Conservation (phyloP, 129 eudicot genomes). For the Flaveria robusta region DNA sequence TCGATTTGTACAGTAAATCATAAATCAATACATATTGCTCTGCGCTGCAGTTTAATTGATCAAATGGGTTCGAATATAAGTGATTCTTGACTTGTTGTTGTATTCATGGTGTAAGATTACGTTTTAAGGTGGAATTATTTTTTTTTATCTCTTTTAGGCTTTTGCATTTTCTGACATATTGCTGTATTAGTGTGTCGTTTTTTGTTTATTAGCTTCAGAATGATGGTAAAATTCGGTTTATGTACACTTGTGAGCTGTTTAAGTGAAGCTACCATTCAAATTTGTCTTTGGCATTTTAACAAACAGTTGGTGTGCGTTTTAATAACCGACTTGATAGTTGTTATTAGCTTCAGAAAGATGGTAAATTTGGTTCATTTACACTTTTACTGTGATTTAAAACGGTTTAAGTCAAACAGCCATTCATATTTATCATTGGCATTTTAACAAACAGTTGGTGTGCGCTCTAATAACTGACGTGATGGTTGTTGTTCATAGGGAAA, state of each 20-base stretch:
- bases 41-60: not conserved
- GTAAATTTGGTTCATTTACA: no score
- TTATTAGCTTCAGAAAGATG: not conserved
- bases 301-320: no score
- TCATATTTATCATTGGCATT: conserved; percentile 13
- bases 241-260: no score
- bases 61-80: not conserved
- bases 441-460: conserved; percentile 18
- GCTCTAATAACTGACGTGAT: not conserved
- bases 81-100: not conserved
- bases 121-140: not conserved
- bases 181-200: not conserved
- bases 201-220: not conserved
- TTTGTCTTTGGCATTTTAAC: no score
- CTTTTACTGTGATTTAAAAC: no score
- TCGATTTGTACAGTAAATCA: not conserved
- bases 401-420: not conserved
- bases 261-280: no score
- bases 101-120: not conserved
- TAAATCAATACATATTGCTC: not conserved
- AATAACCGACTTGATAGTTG: no score
- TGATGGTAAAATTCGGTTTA: no score
- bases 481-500: conserved; percentile 22
- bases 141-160: not conserved
- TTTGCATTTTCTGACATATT: not conserved